These are phyloP conservation scores for Porphyrellus cyaneotinctus DNA, from an alignment of 768 basidiomycete genomes.

Conservation along the genomic window DNA sequence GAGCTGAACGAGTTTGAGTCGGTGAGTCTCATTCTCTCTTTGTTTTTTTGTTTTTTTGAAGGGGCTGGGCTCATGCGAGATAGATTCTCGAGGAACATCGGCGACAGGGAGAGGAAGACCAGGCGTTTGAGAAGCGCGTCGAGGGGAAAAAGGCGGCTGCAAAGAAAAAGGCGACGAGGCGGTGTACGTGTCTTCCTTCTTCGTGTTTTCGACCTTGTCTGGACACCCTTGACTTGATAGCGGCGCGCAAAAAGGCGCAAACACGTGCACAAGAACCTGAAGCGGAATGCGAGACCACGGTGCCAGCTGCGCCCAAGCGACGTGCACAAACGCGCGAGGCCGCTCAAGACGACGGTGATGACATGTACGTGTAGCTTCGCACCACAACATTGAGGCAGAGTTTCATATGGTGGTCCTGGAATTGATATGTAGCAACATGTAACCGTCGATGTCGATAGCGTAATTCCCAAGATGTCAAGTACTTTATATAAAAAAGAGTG, in stretches of 20 bases:
- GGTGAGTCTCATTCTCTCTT: conserved; percentile 47
- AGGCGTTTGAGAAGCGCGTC: conserved; percentile 83
- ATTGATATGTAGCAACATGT: neutral
- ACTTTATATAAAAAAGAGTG: neutral
- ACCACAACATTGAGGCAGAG: neutral
- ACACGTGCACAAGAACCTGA: conserved; percentile 14
- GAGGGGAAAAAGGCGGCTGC: conserved; percentile 79
- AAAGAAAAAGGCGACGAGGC: conserved; percentile 61
- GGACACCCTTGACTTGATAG: conserved; percentile 2
- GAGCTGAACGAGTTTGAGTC: conserved; percentile 94
- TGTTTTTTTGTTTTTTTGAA: neutral
- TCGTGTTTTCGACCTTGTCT: neutral
- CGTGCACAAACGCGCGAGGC: neutral
- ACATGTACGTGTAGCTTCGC: conserved; percentile 2
- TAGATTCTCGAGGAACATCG: conserved; percentile 84
- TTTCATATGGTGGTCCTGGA: neutral
- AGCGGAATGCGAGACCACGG: conserved; percentile 1
- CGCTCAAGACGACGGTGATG: neutral
- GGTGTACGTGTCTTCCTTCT: conserved; percentile 34
- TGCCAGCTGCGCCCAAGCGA: conserved; percentile 1
- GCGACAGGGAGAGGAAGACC: conserved; percentile 86
- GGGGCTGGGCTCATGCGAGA: neutral
- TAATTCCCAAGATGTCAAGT: too few relatives aligned
- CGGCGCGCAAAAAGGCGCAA: conserved; percentile 29
- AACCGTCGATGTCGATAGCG: neutral